Evolutionary conservation across 2,329 filamentous ascomycete species (phyloP).

Genomic region (Aschersonia sp.): DNA sequence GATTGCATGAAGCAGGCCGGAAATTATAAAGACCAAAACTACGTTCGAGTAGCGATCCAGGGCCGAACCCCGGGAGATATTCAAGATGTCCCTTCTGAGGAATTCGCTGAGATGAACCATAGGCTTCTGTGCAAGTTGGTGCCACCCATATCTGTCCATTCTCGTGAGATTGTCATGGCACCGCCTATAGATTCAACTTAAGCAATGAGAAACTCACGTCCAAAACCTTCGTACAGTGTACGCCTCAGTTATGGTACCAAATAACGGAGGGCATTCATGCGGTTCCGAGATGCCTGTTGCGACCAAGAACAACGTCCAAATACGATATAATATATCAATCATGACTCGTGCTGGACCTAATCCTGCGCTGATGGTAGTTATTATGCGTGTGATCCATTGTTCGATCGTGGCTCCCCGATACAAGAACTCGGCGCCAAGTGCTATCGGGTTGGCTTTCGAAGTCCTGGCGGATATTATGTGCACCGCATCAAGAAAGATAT

Average conservation of each 20-base stretch:
- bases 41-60: background rate
- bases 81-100: background rate
- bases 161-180: background rate
- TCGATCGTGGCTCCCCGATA: background rate
- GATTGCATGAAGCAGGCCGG: background rate
- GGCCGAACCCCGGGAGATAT: background rate
- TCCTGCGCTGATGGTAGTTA: background rate
- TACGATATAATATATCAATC: conserved; percentile 1
- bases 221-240: background rate
- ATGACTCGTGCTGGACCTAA: background rate
- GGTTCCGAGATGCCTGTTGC: background rate
- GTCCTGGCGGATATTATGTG: background rate
- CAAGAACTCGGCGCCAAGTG: background rate
- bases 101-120: background rate
- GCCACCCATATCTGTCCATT: background rate
- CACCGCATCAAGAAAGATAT: background rate
- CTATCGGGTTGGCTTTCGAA: background rate
- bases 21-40: background rate
- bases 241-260: background rate
- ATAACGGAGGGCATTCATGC: background rate
- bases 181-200: background rate
- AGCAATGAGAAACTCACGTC: background rate
- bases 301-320: background rate
- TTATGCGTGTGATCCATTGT: background rate
- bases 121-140: background rate